Evolutionary conservation across 2,329 filamentous ascomycete species (phyloP), one percentile per base, ranked within the genome.

Genomic region (Nothophaeocryptopus gaeumannii): DNA sequence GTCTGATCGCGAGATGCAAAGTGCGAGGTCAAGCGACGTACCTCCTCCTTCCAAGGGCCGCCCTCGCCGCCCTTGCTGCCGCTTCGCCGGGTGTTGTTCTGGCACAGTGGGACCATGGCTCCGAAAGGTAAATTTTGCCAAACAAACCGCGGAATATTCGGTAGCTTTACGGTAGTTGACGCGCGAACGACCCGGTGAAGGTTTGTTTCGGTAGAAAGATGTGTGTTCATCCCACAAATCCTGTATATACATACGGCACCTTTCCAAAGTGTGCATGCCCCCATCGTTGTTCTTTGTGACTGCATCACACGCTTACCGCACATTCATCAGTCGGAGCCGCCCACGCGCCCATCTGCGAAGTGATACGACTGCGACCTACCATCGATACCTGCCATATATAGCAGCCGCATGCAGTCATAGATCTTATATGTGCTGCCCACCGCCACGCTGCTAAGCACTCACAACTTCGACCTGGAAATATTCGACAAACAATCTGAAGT

Each of bases 301-400:
- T 26, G 26, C 48, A 51, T 51, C 44, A 47, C 44, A 43, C 35
- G 48, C 37, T 39, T 52, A 47, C 47, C 44, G 44, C 50, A 52
- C 47, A 39, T 37, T 47, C 50, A 14, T 41, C 45, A 31, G 34
- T 38, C 45, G 40, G 35, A 47, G 15, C 40, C 37, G 47, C 38
- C 42, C 40, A 14, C 31, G 39, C 31, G 37, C 37, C 46, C 39
- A 37, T 31, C 39, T 34, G 38, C 47, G 32, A 37, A 30, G 47
- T 36, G 34, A 48, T 42, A 42, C 40, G 16, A 37, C 42, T 52
- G 44, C 41, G 40, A 48, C 45, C 37, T 40, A 45, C 49, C 49
- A 43, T 31, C 38, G 16, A 33, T n/a, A 45, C 40, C 35, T 29
- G n/a, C 50, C 45, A 49, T 42, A 48, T 48, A 45, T 45, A 48